phyloP scores from a whole-genome alignment of 2,329 filamentous ascomycete species.

The Tolypocladium sp. region DNA sequence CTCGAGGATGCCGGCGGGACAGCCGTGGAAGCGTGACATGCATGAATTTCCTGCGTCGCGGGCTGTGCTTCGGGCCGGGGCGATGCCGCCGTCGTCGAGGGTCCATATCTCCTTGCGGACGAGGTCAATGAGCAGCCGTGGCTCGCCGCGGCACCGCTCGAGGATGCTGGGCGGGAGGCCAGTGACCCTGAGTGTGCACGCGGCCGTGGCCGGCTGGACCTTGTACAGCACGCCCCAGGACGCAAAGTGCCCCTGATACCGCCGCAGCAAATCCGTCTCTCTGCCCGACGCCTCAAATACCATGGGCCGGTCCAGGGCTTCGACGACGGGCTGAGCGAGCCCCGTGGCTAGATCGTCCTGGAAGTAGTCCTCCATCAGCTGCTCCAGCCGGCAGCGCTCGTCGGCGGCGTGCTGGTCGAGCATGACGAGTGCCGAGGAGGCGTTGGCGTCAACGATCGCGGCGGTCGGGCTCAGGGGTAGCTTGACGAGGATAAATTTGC shows the following conservation, averaged over 20 bases:
- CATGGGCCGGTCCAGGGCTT: conserved; percentile 42
- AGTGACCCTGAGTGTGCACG: conserved; percentile 35
- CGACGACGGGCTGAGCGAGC: conserved; percentile 15
- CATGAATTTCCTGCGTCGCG: conserved; percentile 29
- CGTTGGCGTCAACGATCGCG: background rate
- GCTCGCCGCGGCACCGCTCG: conserved; percentile 67
- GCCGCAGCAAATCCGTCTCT: conserved; percentile 52
- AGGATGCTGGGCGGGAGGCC: conserved; percentile 62
- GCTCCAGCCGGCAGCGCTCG: conserved; percentile 74
- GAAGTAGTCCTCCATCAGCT: conserved; percentile 51
- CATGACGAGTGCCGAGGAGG: conserved; percentile 54
- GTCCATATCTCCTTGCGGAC: conserved; percentile 69
- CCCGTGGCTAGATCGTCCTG: background rate
- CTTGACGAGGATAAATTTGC: conserved; percentile 75
- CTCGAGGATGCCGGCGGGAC: conserved; percentile 68
- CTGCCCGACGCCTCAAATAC: conserved; percentile 53
- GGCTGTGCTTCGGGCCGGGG: background rate
- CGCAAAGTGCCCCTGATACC: conserved; percentile 47
- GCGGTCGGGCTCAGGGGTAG: conserved; percentile 24
- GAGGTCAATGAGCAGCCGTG: conserved; percentile 62
- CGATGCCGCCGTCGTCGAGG: conserved; percentile 36
- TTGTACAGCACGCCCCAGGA: conserved; percentile 68
- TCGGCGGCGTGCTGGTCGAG: conserved; percentile 95
- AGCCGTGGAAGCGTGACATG: conserved; percentile 55
- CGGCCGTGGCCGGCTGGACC: conserved; percentile 13